Conservation (phyloP, 2,329 filamentous ascomycete species). For the Apiospora phragmitis region DNA sequence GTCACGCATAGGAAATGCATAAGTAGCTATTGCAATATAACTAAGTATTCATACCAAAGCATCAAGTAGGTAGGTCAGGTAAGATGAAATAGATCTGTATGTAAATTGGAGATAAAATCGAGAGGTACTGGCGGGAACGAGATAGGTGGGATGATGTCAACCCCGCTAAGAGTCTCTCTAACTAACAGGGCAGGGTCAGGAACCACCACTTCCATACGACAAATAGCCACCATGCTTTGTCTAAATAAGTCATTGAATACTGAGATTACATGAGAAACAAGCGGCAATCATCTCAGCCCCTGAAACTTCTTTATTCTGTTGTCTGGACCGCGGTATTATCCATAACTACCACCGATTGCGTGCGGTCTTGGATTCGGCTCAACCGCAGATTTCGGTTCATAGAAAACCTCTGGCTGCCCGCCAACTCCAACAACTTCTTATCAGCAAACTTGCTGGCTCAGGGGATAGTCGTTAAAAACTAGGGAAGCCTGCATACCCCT, state of each 20-base stretch:
- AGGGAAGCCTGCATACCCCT: not conserved
- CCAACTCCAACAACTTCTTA: not conserved
- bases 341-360: not conserved
- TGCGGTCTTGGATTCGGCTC: not conserved
- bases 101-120: not conserved
- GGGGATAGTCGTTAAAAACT: not conserved
- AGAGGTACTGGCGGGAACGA: not conserved
- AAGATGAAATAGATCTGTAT: not conserved
- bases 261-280: not conserved
- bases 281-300: not conserved
- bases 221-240: slow-evolving; percentile 6
- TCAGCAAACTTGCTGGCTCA: not conserved
- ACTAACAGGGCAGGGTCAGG: not conserved
- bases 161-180: slow-evolving; percentile 10
- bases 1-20: not conserved
- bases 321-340: not conserved
- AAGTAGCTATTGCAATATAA: not conserved
- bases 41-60: not conserved
- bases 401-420: not conserved
- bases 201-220: not conserved
- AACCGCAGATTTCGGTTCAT: not conserved
- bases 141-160: slow-evolving; percentile 15
- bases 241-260: not conserved
- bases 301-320: not conserved
- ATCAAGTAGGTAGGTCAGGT: not conserved